Base-by-base conservation (phyloP, 2,329 filamentous ascomycete species). In the Talaromyces sp. region DNA sequence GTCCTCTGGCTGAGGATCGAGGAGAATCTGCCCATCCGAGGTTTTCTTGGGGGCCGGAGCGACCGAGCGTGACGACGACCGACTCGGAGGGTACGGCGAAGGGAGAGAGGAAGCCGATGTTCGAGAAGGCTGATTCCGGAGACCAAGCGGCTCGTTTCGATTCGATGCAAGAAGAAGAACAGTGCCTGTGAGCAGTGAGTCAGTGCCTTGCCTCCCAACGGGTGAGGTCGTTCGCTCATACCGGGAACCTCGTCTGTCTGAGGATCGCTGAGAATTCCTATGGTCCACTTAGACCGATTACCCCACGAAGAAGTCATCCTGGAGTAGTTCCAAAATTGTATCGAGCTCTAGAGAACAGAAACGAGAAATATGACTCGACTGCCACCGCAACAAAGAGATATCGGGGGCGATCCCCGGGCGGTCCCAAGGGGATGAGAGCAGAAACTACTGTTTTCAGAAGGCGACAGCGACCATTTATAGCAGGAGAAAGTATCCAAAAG, bases 1-100 rank as follows among this genome's bases (percentile, higher is more conserved):
- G 56, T 97, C 92, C 62, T 97, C 92, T 0, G 93, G 93, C 71
- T 97, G 93, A 0, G 93, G 93, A 0, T 95, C 89, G 14, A 97
- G 79, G 59, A 97, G 91, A 67, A 97, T 91, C 63, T 85, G 83
- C 17, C 92, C 92, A 71, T 96, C 89, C 38, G 82, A 76, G 1
- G 92, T 96, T 65, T 81, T 88, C 79, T 97, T 97, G 76, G 86
- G 85, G 17, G 38, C 59, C 17, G 71, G 68, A 14, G 65, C 65
- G 0, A 67, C 69, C 24, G 68, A 64, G 24, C 71, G 72, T 19
- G 74, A 77, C 10, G 73, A 75, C 1, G 74, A 75, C 54, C 70
- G 72, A 27, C 75, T 76, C 10, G 71, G 66, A n/a, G 73, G 72
- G 60, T 75, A 75, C 3, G 73, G 70, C 9, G 73, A 81, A 24